phyloP scores from a whole-genome alignment of 2,329 filamentous ascomycete species.

The Fusarium avenaceum region DNA sequence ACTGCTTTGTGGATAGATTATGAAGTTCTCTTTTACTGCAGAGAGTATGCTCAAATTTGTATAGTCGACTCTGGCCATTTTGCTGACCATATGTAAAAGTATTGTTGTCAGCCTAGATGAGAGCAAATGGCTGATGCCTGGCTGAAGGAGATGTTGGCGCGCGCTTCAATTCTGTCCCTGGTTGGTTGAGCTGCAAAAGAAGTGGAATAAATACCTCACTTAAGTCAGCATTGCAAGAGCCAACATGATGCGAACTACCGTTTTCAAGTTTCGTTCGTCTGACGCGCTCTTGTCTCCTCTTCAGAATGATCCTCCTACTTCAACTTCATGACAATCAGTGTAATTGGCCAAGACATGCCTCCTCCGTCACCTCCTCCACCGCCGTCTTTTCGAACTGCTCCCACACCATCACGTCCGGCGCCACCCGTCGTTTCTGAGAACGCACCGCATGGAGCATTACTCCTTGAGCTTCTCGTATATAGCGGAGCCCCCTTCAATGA shows the following conservation, averaged over 20 bases:
- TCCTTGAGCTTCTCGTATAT: not conserved
- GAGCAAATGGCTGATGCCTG: not conserved
- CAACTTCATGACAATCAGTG: too few species aligned
- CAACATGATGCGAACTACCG: too few species aligned
- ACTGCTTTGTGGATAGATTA: conserved; percentile 19
- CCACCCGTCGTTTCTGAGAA: not conserved
- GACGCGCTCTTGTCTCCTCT: too few species aligned
- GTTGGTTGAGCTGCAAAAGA: not conserved
- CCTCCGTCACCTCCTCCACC: not conserved
- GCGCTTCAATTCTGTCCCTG: not conserved
- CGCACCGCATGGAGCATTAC: accelerated
- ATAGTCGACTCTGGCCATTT: not conserved
- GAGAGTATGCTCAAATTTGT: not conserved
- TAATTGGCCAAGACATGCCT: not conserved
- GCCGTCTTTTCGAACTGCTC: not conserved
- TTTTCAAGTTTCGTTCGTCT: too few species aligned
- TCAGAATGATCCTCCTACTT: too few species aligned
- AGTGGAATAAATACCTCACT: not conserved
- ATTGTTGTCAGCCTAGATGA: too few species aligned
- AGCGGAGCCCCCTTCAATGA: not conserved
- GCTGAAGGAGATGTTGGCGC: not conserved
- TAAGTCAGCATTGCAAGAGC: too few species aligned
- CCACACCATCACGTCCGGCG: not conserved
- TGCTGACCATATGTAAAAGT: not conserved
- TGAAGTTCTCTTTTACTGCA: not conserved